These are phyloP conservation scores for Dothistroma septosporum DNA, from an alignment of 2,329 filamentous ascomycete species.

Conservation along the genomic window DNA sequence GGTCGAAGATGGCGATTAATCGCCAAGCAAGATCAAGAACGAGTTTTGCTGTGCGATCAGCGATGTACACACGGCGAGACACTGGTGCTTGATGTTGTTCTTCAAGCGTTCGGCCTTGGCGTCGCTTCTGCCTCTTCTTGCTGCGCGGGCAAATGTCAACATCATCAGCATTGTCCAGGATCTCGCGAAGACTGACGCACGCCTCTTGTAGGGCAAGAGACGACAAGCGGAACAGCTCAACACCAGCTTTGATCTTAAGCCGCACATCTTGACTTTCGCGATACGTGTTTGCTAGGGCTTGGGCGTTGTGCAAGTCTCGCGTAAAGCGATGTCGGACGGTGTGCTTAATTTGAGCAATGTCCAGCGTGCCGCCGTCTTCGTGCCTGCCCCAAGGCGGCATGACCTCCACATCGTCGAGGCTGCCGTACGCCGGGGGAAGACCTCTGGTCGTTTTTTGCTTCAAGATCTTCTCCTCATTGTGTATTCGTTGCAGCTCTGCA, in stretches of 20 bases:
- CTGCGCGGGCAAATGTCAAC: not conserved
- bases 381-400: constrained; percentile 18
- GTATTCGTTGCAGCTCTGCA: constrained; percentile 19
- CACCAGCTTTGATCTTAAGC: not conserved
- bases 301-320: not conserved
- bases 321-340: constrained; percentile 14
- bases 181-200: not conserved
- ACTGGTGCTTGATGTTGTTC: not conserved
- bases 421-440: constrained; percentile 29
- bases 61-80: constrained; percentile 1
- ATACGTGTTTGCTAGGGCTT: not conserved
- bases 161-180: constrained; percentile 1
- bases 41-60: constrained; percentile 18
- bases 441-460: constrained; percentile 5
- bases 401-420: constrained; percentile 21
- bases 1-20: constrained; percentile 18
- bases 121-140: not conserved
- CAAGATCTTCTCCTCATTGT: constrained; percentile 13
- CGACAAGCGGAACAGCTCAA: not conserved
- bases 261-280: not conserved
- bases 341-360: constrained; percentile 19
- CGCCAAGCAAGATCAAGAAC: constrained; percentile 19
- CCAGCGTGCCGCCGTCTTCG: constrained; percentile 12
- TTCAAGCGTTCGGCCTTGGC: not conserved
- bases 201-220: constrained; percentile 4